Evolutionary conservation across 1,284 basidiomycete species (phyloP), one percentile per base, ranked within the genome.

Genomic region (Cerrena zonata): DNA sequence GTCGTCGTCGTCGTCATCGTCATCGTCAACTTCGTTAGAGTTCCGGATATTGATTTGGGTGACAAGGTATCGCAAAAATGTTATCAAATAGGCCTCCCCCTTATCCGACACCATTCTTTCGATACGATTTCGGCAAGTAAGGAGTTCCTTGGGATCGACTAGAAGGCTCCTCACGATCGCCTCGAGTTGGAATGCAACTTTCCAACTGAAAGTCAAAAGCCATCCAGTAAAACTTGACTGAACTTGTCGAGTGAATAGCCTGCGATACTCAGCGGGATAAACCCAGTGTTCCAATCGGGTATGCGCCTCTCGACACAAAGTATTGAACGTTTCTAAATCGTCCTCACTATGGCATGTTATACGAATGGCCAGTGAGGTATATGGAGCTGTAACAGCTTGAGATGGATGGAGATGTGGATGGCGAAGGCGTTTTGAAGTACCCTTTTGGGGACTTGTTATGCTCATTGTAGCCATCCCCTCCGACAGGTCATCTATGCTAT

Each of bases 131-230:
- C 70, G 63, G 25, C 83, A 65, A 1, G 53, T 53, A n/a, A 79
- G 60, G 25, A 80, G 63, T 59, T 84, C 80, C 19, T 54, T 58
- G 42, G 75, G 63, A 57, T 81, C 77, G 37, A 80, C 62, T 21
- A 65, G 50, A 39, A 69, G 55, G 25, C 64, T 69, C 3, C 69
- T 69, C 2, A 78, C 53, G 2, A 84, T 59, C 0, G 73, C 69
- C 55, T 79, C 75, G 19, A 82, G 62, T 57, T 84, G 81, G 57
- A 81, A 83, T 3, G 78, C 72, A 15, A 82, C 69, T 38, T 53
- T 61, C 75, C 77, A 81, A 15, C 71, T 62, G 5, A 80, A 58
- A n/a, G 48, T 48, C n/a, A 56, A 54, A 24, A 79, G 58, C 67
- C 72, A 74, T 0, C 18, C 15, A 2, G 66, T 48, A 36, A 80